Evolutionary conservation across 192 early-diverging fungal species (phyloP), one percentile per base, ranked within the genome.

Genomic region (Dimargaris xerosporica): DNA sequence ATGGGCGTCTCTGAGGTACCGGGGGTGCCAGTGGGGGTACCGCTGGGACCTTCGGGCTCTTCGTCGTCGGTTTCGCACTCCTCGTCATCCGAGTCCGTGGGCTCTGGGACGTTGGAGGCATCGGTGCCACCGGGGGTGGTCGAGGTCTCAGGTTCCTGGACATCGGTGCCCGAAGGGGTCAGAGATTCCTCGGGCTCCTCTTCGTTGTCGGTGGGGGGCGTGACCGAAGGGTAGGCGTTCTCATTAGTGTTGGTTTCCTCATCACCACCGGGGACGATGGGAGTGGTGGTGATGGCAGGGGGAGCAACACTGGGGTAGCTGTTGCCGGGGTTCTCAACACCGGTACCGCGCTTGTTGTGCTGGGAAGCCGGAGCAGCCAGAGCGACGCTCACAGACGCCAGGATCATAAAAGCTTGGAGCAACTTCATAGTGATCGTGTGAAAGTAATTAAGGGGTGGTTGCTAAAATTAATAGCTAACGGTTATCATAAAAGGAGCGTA

Each of bases 361-460:
- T 21, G 47, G 47, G 10, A 10, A 15, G 31, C n/a, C 5, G 58
- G 58, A n/a, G 58, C 58, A 16, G 58, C 58, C 41, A 60, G 43
- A 43, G 58, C 31, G 13, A 41, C 43, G 42, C 58, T 60, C 4
- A 60, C 41, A 13, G 58, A 43, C 17, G 58, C 58, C 11, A 60
- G 23, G 43, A 60, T 60, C 58, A 60, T 44, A 43, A 60, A 60
- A 44, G 58, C 58, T 17, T 60, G 58, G 26, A 43, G 42, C 26
- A 60, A 60, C 58, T 60, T 60, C 58, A 60, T 60, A 11, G n/a
- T 60, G 58, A 60, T 21, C 17, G n/a, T 41, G 58, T 44, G 58
- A 28, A 44, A 16, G 58, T 44, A 44, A 34, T 21, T 43, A 60
- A 23, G 16, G 58, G 39, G 58, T 44, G 41, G 30, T 21, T 60